These are phyloP conservation scores for Arabidopsis arenosa DNA, from an alignment of 345 rosid genomes.

Conservation along the genomic window DNA sequence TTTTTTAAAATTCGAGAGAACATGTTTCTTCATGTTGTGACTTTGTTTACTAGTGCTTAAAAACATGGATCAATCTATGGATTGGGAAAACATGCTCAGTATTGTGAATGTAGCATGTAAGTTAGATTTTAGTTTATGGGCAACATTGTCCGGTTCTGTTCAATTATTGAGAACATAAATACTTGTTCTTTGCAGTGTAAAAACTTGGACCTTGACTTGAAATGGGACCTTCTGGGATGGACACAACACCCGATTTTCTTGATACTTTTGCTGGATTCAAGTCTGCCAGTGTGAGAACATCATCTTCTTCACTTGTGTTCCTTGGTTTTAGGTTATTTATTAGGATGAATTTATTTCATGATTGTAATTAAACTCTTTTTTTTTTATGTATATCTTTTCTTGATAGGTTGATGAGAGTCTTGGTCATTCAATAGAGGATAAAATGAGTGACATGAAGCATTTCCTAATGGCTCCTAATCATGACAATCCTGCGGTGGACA, in stretches of 20 bases:
- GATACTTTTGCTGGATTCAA: slow-evolving; percentile 47
- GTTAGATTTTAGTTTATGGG: slow-evolving; percentile 29
- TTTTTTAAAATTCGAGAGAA: neutral
- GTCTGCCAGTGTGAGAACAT: slow-evolving; percentile 49
- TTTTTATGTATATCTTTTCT: neutral
- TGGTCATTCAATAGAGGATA: slow-evolving; percentile 52
- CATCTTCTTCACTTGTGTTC: slow-evolving; percentile 16
- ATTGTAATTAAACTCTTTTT: neutral
- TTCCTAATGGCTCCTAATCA: slow-evolving; percentile 56
- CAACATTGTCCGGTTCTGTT: slow-evolving; percentile 26
- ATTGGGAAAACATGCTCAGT: neutral
- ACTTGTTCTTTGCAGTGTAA: slow-evolving; percentile 23
- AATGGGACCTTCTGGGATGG: slow-evolving; percentile 49
- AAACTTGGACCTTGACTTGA: slow-evolving; percentile 35
- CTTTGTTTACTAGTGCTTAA: slow-evolving; percentile 1
- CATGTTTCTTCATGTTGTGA: slow-evolving; percentile 6
- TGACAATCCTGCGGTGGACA: slow-evolving; percentile 58
- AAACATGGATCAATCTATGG: neutral
- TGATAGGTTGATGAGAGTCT: slow-evolving; percentile 54
- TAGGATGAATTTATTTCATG: slow-evolving; percentile 28
- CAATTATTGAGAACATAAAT: slow-evolving; percentile 24
- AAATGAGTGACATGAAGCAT: slow-evolving; percentile 52
- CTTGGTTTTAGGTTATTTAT: neutral
- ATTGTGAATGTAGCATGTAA: slow-evolving; percentile 30
- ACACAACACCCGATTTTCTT: slow-evolving; percentile 34